Conservation (phyloP, 306 rosid species). For the Cucumis cinereus region DNA sequence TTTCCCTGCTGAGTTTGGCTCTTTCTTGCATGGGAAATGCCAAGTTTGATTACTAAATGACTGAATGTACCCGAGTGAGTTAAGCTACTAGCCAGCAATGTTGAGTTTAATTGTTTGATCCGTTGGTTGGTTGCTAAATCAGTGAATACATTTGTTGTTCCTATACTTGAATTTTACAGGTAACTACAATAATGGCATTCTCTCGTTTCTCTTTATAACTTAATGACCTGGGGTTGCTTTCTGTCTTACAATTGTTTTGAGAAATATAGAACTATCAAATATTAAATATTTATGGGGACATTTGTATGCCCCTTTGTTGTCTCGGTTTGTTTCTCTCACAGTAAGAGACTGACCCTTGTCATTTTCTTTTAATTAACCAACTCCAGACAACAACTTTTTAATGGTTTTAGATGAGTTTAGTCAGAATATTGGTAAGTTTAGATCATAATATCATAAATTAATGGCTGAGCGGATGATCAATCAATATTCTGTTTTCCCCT, state of each 20-base stretch:
- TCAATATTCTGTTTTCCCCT: not conserved
- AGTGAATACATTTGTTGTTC: too few relatives aligned
- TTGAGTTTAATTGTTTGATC: not conserved
- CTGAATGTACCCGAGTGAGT: not conserved
- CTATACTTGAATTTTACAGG: not conserved
- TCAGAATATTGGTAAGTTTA: not conserved
- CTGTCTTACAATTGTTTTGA: not conserved
- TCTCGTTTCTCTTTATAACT: not conserved
- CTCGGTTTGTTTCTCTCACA: not conserved
- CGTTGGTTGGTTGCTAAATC: not conserved
- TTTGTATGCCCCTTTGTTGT: not conserved
- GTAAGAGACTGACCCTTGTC: not conserved
- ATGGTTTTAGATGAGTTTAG: not conserved
- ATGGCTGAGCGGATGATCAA: not conserved
- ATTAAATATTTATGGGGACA: not conserved
- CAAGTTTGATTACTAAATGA: not conserved
- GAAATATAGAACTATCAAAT: not conserved
- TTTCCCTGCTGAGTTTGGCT: not conserved
- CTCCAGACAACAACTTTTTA: not conserved
- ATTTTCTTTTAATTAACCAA: not conserved
- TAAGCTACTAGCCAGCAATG: not conserved
- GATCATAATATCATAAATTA: not conserved
- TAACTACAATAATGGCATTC: not conserved
- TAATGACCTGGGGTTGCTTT: not conserved
- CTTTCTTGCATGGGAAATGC: not conserved